Conservation (phyloP, 257 asterid genomes). For the Solanum medicagineum region DNA sequence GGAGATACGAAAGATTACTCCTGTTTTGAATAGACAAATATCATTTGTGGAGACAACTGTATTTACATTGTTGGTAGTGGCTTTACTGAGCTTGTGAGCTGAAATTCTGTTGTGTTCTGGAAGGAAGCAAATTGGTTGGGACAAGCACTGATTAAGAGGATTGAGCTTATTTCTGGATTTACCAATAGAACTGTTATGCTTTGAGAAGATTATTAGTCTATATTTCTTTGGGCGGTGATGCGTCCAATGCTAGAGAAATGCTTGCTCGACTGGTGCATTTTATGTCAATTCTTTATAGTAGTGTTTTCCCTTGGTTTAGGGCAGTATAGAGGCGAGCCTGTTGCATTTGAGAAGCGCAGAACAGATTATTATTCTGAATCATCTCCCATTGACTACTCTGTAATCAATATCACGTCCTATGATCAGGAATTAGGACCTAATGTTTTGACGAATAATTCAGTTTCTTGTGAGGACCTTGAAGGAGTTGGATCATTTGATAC, state of each 20-base stretch:
- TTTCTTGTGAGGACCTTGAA: slow-evolving; percentile 76
- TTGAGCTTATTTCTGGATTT: neutral
- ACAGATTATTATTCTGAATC: slow-evolving; percentile 9
- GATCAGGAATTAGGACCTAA: slow-evolving; percentile 11
- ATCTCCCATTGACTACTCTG: slow-evolving; percentile 17
- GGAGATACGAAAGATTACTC: neutral
- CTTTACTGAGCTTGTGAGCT: neutral
- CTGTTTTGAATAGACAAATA: neutral
- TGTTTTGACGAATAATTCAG: slow-evolving; percentile 12
- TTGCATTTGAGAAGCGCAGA: slow-evolving; percentile 13
- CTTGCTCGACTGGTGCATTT: slow-evolving; percentile 50
- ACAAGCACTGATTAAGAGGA: neutral
- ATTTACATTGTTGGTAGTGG: neutral
- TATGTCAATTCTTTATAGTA: slow-evolving; percentile 32
- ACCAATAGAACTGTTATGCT: slow-evolving; percentile 6
- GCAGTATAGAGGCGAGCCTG: slow-evolving; percentile 13
- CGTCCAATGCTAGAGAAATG: slow-evolving; percentile 28
- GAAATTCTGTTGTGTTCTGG: neutral
- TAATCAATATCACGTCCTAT: neutral
- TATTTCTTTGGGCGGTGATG: slow-evolving; percentile 41
- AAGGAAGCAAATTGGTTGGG: neutral
- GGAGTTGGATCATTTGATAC: slow-evolving; percentile 85
- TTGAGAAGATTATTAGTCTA: slow-evolving; percentile 9
- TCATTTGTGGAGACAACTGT: neutral
- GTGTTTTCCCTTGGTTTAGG: slow-evolving; percentile 26